These are phyloP conservation scores for Diaporthe sp. DNA, from an alignment of 2,329 filamentous ascomycete species.

Conservation along the genomic window DNA sequence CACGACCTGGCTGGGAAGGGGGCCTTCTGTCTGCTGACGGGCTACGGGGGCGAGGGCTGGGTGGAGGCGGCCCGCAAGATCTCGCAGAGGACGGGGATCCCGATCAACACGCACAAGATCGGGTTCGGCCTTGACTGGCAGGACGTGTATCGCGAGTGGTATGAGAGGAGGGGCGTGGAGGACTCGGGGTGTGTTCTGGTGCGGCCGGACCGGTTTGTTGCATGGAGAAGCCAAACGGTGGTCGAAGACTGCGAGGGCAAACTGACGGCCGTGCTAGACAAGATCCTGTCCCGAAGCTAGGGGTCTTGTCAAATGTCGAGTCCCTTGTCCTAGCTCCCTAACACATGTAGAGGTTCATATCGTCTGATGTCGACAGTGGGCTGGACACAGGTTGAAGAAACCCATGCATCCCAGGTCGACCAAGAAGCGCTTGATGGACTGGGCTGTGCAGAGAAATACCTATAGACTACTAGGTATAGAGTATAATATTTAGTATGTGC, in stretches of 20 bases:
- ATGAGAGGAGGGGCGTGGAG: constrained; percentile 59
- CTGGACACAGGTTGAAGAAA: no score
- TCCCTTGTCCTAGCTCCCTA: neutral
- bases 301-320: no score
- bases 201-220: constrained; percentile 65
- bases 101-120: constrained; percentile 60
- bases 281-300: constrained; percentile 29
- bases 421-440: neutral
- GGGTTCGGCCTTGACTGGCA: constrained; percentile 66
- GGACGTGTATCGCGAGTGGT: constrained; percentile 68
- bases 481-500: no score
- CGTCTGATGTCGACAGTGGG: neutral
- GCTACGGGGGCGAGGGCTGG: constrained; percentile 65
- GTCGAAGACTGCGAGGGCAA: constrained; percentile 37
- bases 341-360: neutral
- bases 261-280: constrained; percentile 40
- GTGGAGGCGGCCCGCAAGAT: constrained; percentile 57
- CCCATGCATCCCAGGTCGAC: neutral
- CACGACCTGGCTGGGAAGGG: constrained; percentile 67
- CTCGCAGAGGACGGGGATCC: constrained; percentile 52
- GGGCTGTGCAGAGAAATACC: neutral
- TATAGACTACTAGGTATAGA: neutral
- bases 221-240: constrained; percentile 55
- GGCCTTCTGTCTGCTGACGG: constrained; percentile 58
- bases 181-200: constrained; percentile 67